phyloP scores from a whole-genome alignment of 129 eudicot species.

The Flaveria robusta region DNA sequence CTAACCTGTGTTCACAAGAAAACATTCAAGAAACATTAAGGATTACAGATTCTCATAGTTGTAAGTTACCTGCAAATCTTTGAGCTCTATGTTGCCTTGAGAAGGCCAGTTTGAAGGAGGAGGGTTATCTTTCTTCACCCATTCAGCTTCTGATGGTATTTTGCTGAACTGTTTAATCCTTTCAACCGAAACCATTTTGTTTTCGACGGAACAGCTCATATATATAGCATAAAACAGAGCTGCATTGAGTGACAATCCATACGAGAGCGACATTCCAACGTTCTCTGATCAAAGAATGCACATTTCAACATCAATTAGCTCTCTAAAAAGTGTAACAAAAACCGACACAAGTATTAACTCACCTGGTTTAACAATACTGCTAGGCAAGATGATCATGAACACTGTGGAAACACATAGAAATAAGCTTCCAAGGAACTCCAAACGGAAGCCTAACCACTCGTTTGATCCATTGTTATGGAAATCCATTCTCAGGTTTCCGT shows the following conservation, averaged over 20 bases:
- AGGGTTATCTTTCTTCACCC: conserved; percentile 50
- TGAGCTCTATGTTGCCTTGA: conserved; percentile 66
- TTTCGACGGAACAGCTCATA: conserved; percentile 66
- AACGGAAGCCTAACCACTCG: conserved; percentile 82
- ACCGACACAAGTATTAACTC: neutral
- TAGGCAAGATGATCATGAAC: conserved; percentile 73
- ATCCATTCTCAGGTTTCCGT: conserved; percentile 64
- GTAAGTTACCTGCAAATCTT: conserved; percentile 61
- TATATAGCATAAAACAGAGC: conserved; percentile 53
- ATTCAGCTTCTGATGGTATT: conserved; percentile 80
- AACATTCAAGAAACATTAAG: neutral
- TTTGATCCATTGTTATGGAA: conserved; percentile 79
- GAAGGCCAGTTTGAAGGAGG: conserved; percentile 79
- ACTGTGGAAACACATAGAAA: conserved; percentile 69
- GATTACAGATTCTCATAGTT: neutral
- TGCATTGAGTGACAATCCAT: conserved; percentile 71
- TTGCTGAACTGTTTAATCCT: conserved; percentile 75
- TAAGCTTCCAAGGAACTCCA: conserved; percentile 78
- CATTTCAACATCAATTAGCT: conserved; percentile 5
- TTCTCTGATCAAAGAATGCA: conserved; percentile 43
- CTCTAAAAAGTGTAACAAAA: neutral
- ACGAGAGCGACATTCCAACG: conserved; percentile 75
- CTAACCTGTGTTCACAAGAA: conserved; percentile 54
- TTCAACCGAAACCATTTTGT: conserved; percentile 85
- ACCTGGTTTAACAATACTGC: conserved; percentile 90